Evolutionary conservation across 2,329 filamentous ascomycete genomes (phyloP).

Genomic region (Aspergillus calidoustus): DNA sequence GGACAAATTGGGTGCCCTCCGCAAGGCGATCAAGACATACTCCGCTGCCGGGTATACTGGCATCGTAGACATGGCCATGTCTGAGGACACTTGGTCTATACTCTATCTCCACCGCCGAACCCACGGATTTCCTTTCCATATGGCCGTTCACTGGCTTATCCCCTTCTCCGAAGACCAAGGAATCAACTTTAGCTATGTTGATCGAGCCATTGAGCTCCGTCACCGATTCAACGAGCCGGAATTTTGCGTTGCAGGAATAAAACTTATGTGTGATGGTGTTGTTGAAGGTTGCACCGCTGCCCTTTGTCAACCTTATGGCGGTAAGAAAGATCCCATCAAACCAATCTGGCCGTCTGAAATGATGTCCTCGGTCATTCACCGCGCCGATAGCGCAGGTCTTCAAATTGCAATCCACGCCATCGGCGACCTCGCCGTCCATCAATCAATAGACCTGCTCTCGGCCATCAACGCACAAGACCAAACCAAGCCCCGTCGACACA

Average conservation of each 20-base stretch:
- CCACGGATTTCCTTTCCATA: slow-evolving; percentile 41
- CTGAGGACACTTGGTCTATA: slow-evolving; percentile 53
- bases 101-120: slow-evolving; percentile 41
- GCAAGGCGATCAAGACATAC: slow-evolving; percentile 49
- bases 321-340: slow-evolving; percentile 39
- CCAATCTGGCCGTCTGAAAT: slow-evolving; percentile 51
- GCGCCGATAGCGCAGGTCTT: slow-evolving; percentile 48
- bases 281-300: slow-evolving; percentile 49
- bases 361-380: slow-evolving; percentile 47
- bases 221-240: slow-evolving; percentile 48
- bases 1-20: slow-evolving; percentile 48
- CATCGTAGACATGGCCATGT: slow-evolving; percentile 57
- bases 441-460: slow-evolving; percentile 48
- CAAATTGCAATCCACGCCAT: slow-evolving; percentile 58
- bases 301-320: slow-evolving; percentile 33
- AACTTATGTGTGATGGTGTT: slow-evolving; percentile 56
- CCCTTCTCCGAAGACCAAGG: slow-evolving; percentile 43
- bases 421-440: slow-evolving; percentile 52
- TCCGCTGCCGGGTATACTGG: slow-evolving; percentile 53
- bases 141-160: slow-evolving; percentile 56
- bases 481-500: slow-evolving; percentile 43
- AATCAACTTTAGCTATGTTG: slow-evolving; percentile 49
- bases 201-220: slow-evolving; percentile 50
- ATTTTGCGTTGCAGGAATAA: slow-evolving; percentile 53
- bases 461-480: slow-evolving; percentile 28